phyloP scores from a whole-genome alignment of 1,139 yeast genomes.

The Diutina mesorugosa region DNA sequence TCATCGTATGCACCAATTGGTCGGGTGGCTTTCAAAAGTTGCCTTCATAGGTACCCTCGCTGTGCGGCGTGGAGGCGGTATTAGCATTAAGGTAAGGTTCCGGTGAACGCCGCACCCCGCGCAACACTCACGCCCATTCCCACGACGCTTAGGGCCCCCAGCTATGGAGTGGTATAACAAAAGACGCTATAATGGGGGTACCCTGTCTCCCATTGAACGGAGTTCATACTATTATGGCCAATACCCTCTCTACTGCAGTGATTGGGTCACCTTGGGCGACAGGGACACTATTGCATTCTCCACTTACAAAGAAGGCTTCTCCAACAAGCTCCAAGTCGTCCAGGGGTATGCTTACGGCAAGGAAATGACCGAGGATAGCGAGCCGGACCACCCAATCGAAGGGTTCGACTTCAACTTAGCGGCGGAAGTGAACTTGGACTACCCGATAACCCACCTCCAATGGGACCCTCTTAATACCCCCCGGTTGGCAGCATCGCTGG shows the following conservation, averaged over 20 bases:
- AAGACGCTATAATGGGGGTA: neutral
- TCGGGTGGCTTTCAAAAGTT: too few relatives aligned
- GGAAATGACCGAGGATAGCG: slow-evolving; percentile 8
- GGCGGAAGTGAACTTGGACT: slow-evolving; percentile 43
- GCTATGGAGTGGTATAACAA: neutral
- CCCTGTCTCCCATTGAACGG: slow-evolving; percentile 1
- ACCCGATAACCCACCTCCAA: slow-evolving; percentile 56
- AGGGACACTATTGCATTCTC: slow-evolving; percentile 48
- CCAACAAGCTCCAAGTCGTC: slow-evolving; percentile 39
- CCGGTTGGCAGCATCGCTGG: slow-evolving; percentile 56
- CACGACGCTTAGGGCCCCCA: neutral
- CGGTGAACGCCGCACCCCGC: neutral
- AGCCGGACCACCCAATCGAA: neutral
- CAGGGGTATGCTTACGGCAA: slow-evolving; percentile 25
- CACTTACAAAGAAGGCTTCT: slow-evolving; percentile 58
- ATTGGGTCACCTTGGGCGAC: slow-evolving; percentile 43
- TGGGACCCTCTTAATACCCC: slow-evolving; percentile 47
- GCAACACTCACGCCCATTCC: neutral
- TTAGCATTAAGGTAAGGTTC: neutral
- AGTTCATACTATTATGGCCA: slow-evolving; percentile 45
- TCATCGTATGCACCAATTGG: too few relatives aligned
- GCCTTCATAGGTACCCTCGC: too few relatives aligned
- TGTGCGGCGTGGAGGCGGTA: too few relatives aligned
- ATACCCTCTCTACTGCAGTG: slow-evolving; percentile 53
- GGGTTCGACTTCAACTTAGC: slow-evolving; percentile 30